phyloP scores from a whole-genome alignment of 208 protist genomes.

The Wallacemonas sp. region DNA sequence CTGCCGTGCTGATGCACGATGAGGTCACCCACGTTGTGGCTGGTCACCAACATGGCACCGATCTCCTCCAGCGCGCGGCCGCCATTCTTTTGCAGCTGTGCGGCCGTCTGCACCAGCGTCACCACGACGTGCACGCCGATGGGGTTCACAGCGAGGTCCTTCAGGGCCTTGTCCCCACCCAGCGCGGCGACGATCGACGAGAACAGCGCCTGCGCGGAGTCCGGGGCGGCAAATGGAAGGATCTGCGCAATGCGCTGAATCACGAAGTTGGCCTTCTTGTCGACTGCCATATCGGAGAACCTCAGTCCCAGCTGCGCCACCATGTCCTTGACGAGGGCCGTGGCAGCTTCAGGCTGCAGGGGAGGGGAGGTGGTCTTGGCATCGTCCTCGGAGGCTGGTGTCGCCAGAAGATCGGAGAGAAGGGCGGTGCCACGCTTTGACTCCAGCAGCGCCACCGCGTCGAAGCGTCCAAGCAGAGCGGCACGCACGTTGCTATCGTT shows the following conservation, averaged over 20 bases:
- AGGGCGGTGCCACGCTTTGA: slow-evolving; percentile 75
- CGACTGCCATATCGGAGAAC: slow-evolving; percentile 61
- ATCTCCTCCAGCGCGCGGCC: slow-evolving; percentile 46
- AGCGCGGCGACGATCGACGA: slow-evolving; percentile 29
- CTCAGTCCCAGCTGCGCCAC: slow-evolving; percentile 33
- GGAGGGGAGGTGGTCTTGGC: not conserved
- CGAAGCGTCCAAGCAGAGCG: slow-evolving; percentile 43
- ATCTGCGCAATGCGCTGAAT: slow-evolving; percentile 69
- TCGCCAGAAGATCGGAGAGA: slow-evolving; percentile 49
- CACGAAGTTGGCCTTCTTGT: slow-evolving; percentile 81
- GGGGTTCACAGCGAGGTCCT: slow-evolving; percentile 37
- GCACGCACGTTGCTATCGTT: slow-evolving; percentile 26
- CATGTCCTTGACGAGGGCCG: slow-evolving; percentile 41
- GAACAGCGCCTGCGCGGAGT: slow-evolving; percentile 32
- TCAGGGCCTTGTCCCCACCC: slow-evolving; percentile 44
- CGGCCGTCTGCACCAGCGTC: slow-evolving; percentile 47
- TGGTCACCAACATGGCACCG: slow-evolving; percentile 46
- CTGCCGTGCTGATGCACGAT: slow-evolving; percentile 63
- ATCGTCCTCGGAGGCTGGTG: slow-evolving; percentile 5
- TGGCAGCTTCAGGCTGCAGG: slow-evolving; percentile 31
- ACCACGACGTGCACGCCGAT: slow-evolving; percentile 80
- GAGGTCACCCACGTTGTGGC: slow-evolving; percentile 51
- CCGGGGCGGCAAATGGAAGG: slow-evolving; percentile 31
- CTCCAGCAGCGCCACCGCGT: slow-evolving; percentile 44
- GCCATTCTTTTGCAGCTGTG: slow-evolving; percentile 32